Evolutionary conservation across 176 grass and related monocot species (phyloP).

Genomic region (Triticum monococcum): DNA sequence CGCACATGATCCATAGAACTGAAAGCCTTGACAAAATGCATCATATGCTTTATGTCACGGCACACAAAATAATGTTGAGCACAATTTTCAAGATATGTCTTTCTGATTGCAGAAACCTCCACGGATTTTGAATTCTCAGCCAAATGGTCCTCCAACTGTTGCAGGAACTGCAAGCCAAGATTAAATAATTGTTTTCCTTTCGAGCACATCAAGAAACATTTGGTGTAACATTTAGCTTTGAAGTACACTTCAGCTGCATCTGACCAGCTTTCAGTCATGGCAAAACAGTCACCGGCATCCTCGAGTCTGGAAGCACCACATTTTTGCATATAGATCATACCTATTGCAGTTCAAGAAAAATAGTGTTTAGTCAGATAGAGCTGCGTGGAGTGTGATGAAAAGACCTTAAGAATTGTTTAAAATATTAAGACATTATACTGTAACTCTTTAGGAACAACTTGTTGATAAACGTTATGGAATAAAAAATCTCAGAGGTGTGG

Average conservation of each 20-base stretch:
- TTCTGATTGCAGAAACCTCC: conserved; percentile 30
- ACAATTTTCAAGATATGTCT: conserved; percentile 55
- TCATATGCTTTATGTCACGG: conserved; percentile 59
- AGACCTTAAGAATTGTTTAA: too few species aligned
- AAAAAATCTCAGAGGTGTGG: not conserved
- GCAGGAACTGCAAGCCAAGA: conserved; percentile 44
- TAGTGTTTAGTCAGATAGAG: not conserved
- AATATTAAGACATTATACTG: too few species aligned
- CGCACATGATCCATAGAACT: conserved; percentile 52
- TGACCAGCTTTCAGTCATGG: conserved; percentile 39
- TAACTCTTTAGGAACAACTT: not conserved
- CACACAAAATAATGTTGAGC: conserved; percentile 29
- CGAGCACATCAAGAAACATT: conserved; percentile 61
- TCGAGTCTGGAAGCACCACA: conserved; percentile 66
- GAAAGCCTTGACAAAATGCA: conserved; percentile 63
- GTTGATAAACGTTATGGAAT: not conserved
- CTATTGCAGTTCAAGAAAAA: conserved; percentile 29
- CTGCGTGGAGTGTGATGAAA: not conserved
- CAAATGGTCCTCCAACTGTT: conserved; percentile 41
- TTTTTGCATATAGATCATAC: conserved; percentile 70
- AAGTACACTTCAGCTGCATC: conserved; percentile 66
- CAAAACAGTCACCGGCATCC: conserved; percentile 73
- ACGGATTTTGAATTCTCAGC: conserved; percentile 11
- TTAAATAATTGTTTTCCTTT: conserved; percentile 51
- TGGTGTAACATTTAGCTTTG: conserved; percentile 56